A percentile compares a stretch with the other conserved stretches of the same genome.
Evolutionary conservation across 2,329 filamentous ascomycete species (phyloP).

Genomic region (Cercospora zeae-maydis): DNA sequence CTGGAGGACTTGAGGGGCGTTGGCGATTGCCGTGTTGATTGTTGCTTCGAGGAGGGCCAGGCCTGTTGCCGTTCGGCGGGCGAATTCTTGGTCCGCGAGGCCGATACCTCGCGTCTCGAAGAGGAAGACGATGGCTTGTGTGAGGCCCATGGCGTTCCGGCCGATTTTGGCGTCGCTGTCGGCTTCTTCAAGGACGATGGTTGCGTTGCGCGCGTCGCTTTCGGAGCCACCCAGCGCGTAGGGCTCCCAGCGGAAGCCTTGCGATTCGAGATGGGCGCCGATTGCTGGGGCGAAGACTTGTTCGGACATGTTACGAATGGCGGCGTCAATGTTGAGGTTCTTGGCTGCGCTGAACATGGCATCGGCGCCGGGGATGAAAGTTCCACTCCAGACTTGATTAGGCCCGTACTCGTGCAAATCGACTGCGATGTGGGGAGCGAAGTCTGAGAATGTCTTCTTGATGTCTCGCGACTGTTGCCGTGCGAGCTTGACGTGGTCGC

Average conservation of each 20-base stretch:
- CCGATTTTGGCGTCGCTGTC: constrained; percentile 39
- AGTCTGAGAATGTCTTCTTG: constrained; percentile 34
- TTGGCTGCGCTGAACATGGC: constrained; percentile 38
- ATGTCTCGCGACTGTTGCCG: constrained; percentile 38
- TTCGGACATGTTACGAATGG: constrained; percentile 37
- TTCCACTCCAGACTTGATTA: constrained; percentile 27
- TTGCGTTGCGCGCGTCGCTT: constrained; percentile 27
- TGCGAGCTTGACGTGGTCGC: constrained; percentile 38
- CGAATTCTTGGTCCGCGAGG: constrained; percentile 37
- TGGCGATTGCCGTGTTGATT: constrained; percentile 35
- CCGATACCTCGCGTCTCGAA: constrained; percentile 39
- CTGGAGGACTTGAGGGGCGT: constrained; percentile 28
- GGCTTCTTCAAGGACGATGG: constrained; percentile 34
- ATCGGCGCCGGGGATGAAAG: constrained; percentile 37
- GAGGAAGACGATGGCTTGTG: constrained; percentile 37
- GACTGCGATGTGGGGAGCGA: constrained; percentile 36
- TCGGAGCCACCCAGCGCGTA: constrained; percentile 32
- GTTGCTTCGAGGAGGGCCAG: constrained; percentile 37
- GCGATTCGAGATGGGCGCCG: constrained; percentile 29
- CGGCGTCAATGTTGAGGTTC: constrained; percentile 38
- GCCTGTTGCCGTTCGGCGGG: constrained; percentile 34
- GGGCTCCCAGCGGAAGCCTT: constrained; percentile 35
- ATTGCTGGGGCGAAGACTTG: constrained; percentile 37
- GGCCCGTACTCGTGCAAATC: constrained; percentile 40
- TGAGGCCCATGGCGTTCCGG: constrained; percentile 38